Percentiles rank a stretch among this genome's conserved stretches.
These are phyloP conservation scores for Penicillium dipodomyicola DNA, from an alignment of 495 filamentous ascomycete species.

Conservation along the genomic window DNA sequence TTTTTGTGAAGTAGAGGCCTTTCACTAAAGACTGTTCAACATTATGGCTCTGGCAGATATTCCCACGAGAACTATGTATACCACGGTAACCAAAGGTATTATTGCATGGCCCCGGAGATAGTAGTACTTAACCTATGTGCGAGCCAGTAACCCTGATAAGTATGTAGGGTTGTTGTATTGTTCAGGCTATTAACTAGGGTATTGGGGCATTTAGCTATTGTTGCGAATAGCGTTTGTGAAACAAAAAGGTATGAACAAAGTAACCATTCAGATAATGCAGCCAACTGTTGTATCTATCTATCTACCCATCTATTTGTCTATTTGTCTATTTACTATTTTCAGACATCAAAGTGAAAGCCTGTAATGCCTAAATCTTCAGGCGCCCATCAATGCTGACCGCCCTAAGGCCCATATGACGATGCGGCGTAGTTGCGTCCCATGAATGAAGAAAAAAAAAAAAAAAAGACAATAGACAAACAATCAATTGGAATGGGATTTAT, in stretches of 20 bases:
- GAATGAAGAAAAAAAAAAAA: conserved; percentile 15
- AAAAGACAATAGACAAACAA: conserved; percentile 4
- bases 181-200: not conserved
- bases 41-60: not conserved
- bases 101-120: not conserved
- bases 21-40: not conserved
- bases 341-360: not conserved
- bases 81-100: not conserved
- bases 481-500: conserved; percentile 13
- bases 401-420: conserved; percentile 24
- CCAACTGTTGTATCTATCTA: not conserved
- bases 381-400: conserved; percentile 26
- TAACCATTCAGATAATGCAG: not conserved
- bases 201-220: not conserved
- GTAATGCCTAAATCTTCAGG: conserved; percentile 5
- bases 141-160: not conserved
- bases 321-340: too few species aligned
- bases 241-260: not conserved
- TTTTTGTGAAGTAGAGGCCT: not conserved
- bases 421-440: conserved; percentile 11
- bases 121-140: not conserved
- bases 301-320: not conserved
- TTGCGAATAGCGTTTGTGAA: not conserved
- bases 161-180: not conserved
- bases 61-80: not conserved